Percentiles rank a stretch among this genome's conserved stretches.
These are phyloP conservation scores for Zygnema cylindricum DNA, from an alignment of 139 green algal genomes.

Conservation along the genomic window DNA sequence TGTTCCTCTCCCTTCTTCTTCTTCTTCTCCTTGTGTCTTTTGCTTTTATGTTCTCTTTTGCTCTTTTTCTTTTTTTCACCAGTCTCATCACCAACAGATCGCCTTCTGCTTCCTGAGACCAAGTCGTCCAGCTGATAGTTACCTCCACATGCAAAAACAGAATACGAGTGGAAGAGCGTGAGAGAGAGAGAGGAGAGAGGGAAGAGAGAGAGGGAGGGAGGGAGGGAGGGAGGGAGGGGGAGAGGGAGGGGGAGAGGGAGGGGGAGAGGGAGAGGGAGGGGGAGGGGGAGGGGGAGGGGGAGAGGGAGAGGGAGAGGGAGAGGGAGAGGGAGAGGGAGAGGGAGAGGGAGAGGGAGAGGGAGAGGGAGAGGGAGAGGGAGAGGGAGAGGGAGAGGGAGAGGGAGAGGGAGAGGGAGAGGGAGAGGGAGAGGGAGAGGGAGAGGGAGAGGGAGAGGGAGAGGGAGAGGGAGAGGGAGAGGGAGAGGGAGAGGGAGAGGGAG, in stretches of 20 bases:
- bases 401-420: not conserved
- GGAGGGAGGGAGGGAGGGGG: not conserved
- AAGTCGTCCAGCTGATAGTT: too few relatives aligned
- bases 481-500: not conserved
- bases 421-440: not conserved
- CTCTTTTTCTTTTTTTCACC: slow-evolving; percentile 5
- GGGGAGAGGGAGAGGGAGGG: not conserved
- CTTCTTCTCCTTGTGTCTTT: slow-evolving; percentile 30
- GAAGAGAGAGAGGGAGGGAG: not conserved
- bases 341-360: not conserved
- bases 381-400: not conserved
- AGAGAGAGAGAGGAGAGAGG: too few relatives aligned
- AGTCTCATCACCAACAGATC: not conserved
- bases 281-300: not conserved
- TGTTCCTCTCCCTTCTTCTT: slow-evolving; percentile 1
- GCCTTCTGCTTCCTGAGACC: too few relatives aligned
- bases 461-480: not conserved
- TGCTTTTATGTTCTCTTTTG: slow-evolving; percentile 27
- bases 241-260: not conserved
- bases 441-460: not conserved
- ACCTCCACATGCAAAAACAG: too few relatives aligned
- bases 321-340: not conserved
- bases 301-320: not conserved
- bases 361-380: not conserved
- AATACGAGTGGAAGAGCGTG: not conserved